Base-by-base conservation (phyloP, 116 monocot species). In the Trichopus zeylanicus region DNA sequence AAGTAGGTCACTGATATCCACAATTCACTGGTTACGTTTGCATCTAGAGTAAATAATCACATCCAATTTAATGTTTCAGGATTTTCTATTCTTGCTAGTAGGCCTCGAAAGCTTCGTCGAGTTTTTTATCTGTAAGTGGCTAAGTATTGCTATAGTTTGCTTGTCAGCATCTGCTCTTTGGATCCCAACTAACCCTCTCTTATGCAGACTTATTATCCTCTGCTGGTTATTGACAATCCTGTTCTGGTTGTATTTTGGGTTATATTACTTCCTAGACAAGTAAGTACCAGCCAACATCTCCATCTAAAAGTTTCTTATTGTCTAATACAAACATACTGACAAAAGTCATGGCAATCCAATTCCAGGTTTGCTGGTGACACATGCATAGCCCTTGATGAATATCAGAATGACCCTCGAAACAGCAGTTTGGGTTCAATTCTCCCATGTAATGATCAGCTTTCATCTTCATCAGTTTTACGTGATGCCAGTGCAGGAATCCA, bases 241-340 rank as follows among this genome's bases (percentile, higher is more conserved):
- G 48, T 74, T 84, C 61, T 98, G 91, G 91, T 28, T 61, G 55
- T 80, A 66, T 53, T 88, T 91, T 34, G 98, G 91, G 11, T 47
- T 91, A 26, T 98, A 91, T 68, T 88, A 80, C 72, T 98, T 88
- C 71, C 32, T 98, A 31, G 74, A 75, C 39, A 76, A 74, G 98
- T 89, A 70, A 83, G 89, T 59, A n/a, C n/a, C n/a, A 46, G 12
- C 49, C 34, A 33, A 28, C 11, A 39, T 52, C 10, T n/a, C 5
- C 38, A 46, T 54, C n/a, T 26, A 21, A 42, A 24, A 46, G 38
- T 18, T 31, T 0, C 28, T 22, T 59, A 2, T 23, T 5, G n/a
- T 7, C 16, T 59, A 46, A 35, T 37, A 6, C 31, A 12, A 23
- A 29, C 18, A 39, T 63, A 75, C 33, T 20, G 39, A 7, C 21